Percentiles rank a stretch among this genome's conserved stretches.
phyloP scores from a whole-genome alignment of 176 grass and related monocot species.

The Ensete glaucum region DNA sequence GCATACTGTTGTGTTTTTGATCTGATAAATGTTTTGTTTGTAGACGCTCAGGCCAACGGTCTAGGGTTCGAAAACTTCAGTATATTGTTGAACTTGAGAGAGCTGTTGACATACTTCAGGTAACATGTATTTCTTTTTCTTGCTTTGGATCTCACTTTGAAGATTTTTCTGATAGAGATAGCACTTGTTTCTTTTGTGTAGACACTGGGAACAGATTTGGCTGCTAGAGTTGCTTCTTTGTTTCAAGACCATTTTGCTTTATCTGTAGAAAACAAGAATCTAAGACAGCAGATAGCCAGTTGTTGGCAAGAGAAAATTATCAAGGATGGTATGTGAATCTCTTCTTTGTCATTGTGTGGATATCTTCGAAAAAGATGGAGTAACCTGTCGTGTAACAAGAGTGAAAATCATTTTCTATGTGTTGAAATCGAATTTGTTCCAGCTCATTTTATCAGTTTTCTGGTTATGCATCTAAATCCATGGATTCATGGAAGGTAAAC shows the following conservation, averaged over 20 bases:
- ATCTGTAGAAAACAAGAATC: constrained; percentile 75
- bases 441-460: too few relatives aligned
- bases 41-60: constrained; percentile 92
- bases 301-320: constrained; percentile 69
- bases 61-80: constrained; percentile 92
- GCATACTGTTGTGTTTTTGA: neutral
- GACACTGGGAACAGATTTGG: constrained; percentile 74
- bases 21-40: constrained; percentile 17
- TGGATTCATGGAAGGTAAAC: too few relatives aligned
- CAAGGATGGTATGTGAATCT: constrained; percentile 59
- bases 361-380: too few relatives aligned
- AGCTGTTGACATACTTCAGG: constrained; percentile 79
- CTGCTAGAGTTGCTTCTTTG: constrained; percentile 61
- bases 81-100: constrained; percentile 97
- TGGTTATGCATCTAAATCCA: too few relatives aligned
- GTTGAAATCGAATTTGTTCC: too few relatives aligned
- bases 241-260: constrained; percentile 70
- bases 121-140: constrained; percentile 11
- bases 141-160: constrained; percentile 1
- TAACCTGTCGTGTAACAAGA: too few relatives aligned
- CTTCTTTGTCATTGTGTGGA: neutral
- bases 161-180: constrained; percentile 14
- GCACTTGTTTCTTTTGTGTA: constrained; percentile 17
- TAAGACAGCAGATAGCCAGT: constrained; percentile 52
- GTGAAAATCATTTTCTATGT: too few relatives aligned